phyloP scores from a whole-genome alignment of 495 filamentous ascomycete species.

The Penicillium argentinense region DNA sequence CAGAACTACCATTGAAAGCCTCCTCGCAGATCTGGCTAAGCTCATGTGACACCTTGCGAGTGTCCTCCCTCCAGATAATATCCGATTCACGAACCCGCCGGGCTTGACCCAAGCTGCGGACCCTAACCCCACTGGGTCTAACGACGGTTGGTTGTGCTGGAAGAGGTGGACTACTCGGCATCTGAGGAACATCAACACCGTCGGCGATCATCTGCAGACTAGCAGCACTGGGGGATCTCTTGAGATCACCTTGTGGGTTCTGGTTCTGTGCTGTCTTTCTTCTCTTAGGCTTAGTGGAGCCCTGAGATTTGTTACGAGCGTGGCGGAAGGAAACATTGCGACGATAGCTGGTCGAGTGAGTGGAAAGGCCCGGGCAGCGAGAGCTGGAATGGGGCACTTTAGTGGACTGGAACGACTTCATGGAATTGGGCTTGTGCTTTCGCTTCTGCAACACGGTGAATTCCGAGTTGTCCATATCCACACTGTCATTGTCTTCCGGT shows the following conservation, averaged over 20 bases:
- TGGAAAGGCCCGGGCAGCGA: conserved; percentile 55
- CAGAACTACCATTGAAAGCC: conserved; percentile 75
- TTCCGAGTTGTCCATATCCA: conserved; percentile 18
- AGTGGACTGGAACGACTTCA: conserved; percentile 41
- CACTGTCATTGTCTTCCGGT: conserved; percentile 11
- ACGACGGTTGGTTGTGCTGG: conserved; percentile 44
- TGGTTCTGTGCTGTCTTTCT: conserved; percentile 14
- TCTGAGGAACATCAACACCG: conserved; percentile 15
- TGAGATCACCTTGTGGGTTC: conserved; percentile 11
- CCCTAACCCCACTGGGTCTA: conserved; percentile 26
- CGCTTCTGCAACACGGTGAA: conserved; percentile 37
- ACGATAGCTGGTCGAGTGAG: conserved; percentile 61
- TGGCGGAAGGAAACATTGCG: conserved; percentile 82
- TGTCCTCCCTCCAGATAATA: conserved; percentile 59
- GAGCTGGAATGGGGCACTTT: conserved; percentile 52
- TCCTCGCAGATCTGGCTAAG: conserved; percentile 71
- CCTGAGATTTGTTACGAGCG: conserved; percentile 44
- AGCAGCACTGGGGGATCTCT: conserved; percentile 26
- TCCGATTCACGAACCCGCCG: conserved; percentile 44
- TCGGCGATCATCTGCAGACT: conserved; percentile 30
- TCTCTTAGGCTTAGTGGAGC: conserved; percentile 32
- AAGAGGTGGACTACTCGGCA: conserved; percentile 36
- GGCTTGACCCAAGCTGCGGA: conserved; percentile 26
- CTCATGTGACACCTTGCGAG: conserved; percentile 64
- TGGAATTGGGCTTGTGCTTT: conserved; percentile 35